Conservation (phyloP, 1,139 yeast species). For the Yamadazyma dushanensis region DNA sequence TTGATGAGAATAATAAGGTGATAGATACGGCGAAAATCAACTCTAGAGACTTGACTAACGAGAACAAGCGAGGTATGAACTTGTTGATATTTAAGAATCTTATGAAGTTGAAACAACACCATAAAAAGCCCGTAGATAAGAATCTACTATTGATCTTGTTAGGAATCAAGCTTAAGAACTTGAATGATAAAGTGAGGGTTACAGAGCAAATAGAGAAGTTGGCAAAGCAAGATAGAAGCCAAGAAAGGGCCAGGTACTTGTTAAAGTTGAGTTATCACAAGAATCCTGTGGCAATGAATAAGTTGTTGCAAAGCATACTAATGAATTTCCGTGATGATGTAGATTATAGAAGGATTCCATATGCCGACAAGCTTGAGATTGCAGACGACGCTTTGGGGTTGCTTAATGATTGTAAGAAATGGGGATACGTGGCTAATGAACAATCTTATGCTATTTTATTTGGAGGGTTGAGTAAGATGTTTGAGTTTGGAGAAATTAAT, state of each 20-base stretch:
- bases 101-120: slow-evolving; percentile 23
- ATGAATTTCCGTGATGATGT: slow-evolving; percentile 16
- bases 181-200: slow-evolving; percentile 56
- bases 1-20: slow-evolving; percentile 14
- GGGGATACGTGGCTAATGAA: slow-evolving; percentile 56
- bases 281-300: slow-evolving; percentile 64
- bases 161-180: slow-evolving; percentile 57
- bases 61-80: slow-evolving; percentile 7
- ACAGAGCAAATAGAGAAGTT: slow-evolving; percentile 53
- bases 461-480: slow-evolving; percentile 51
- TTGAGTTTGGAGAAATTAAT: slow-evolving; percentile 35
- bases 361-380: slow-evolving; percentile 19
- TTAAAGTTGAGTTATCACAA: slow-evolving; percentile 42
- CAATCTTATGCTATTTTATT: slow-evolving; percentile 58
- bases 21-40: slow-evolving; percentile 16
- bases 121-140: slow-evolving; percentile 36
- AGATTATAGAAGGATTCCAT: slow-evolving; percentile 10
- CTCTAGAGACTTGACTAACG: slow-evolving; percentile 9
- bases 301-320: slow-evolving; percentile 51
- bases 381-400: slow-evolving; percentile 47
- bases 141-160: slow-evolving; percentile 50
- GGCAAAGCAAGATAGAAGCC: slow-evolving; percentile 44
- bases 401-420: slow-evolving; percentile 56
- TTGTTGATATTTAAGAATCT: slow-evolving; percentile 31
- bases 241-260: slow-evolving; percentile 53